A percentile compares a stretch with the other conserved stretches of the same genome.
Conservation (phyloP, 2,329 filamentous ascomycete species). For the Pseudogymnoascus sp. region DNA sequence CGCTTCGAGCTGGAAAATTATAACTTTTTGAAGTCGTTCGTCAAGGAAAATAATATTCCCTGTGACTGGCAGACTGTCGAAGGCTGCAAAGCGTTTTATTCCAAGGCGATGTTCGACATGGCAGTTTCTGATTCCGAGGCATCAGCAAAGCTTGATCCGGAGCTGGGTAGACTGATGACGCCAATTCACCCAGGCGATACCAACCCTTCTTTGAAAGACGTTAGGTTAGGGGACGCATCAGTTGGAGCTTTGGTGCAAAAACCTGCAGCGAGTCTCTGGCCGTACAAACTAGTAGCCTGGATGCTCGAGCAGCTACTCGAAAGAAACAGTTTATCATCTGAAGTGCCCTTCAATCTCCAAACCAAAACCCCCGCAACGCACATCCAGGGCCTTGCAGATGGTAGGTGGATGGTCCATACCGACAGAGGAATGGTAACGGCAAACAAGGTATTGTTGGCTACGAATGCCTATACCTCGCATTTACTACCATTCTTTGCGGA, state of each 20-base stretch:
- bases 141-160: slow-evolving; percentile 45
- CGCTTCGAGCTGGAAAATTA: slow-evolving; percentile 68
- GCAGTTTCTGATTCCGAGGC: slow-evolving; percentile 43
- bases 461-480: slow-evolving; percentile 75
- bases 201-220: slow-evolving; percentile 36
- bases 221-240: slow-evolving; percentile 37
- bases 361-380: slow-evolving; percentile 59
- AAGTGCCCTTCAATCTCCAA: slow-evolving; percentile 57
- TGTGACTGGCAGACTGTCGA: slow-evolving; percentile 62
- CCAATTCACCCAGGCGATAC: slow-evolving; percentile 28
- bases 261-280: slow-evolving; percentile 65
- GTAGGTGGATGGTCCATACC: slow-evolving; percentile 57
- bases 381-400: slow-evolving; percentile 33
- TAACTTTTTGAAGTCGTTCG: slow-evolving; percentile 48
- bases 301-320: slow-evolving; percentile 46
- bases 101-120: slow-evolving; percentile 44
- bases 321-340: not conserved
- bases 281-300: slow-evolving; percentile 74
- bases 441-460: slow-evolving; percentile 63
- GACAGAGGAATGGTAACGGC: slow-evolving; percentile 58
- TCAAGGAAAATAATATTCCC: slow-evolving; percentile 48
- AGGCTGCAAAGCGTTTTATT: slow-evolving; percentile 58
- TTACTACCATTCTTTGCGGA: slow-evolving; percentile 62
- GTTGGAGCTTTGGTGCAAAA: slow-evolving; percentile 57
- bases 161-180: slow-evolving; percentile 41